Base-by-base conservation (phyloP, 2,329 filamentous ascomycete genomes). In the Cordyceps fumosorosea region DNA sequence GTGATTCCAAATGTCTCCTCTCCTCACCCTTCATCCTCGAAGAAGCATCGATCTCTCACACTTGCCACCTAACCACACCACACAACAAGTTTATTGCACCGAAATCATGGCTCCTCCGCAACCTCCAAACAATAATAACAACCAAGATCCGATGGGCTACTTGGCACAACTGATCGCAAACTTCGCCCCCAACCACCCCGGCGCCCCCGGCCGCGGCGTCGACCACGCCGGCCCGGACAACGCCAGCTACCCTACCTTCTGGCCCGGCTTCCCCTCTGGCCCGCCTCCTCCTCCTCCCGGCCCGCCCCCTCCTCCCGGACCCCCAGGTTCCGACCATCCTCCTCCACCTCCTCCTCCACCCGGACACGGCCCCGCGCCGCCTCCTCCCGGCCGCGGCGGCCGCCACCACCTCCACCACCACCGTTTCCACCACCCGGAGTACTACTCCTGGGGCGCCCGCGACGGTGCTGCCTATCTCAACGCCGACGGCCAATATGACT, bases 221-320 rank as follows among this genome's bases (percentile, higher is more conserved):
- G 77, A 78, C 48, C 32, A 60, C 47, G 45, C 14, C 57, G 57
- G 56, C 34, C 1, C 34, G 18, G 29, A 58, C 44, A 26, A 40
- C 56, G 16, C 67, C 42, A 68, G 66, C 40, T 62, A 68, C 34
- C 66, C 65, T 61, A 65, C 57, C 58, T 70, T 71, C 59, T 68
- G 69, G 44, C 62, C 68, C 1, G 73, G 73, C 26, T 77, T 77
- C 59, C 73, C 75, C 32, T 77, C 75, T 63, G 64, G 40, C 44
- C 26, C 24, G 16, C 34, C 60, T n/a, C 32, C 53, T 29, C 24
- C 52, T 18, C 53, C 44, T 26, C 52, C 51, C 40, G 63, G 54
- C 47, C 62, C 54, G 20, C 52, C 51, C 34, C 63, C 53, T 45
- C 62, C 56, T 45, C 60, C 62, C 56, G 37, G 66, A 61, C 62